A percentile compares a stretch with the other conserved stretches of the same genome.
Conservation (phyloP, 2,329 filamentous ascomycete genomes). For the Neospermospora avenae region DNA sequence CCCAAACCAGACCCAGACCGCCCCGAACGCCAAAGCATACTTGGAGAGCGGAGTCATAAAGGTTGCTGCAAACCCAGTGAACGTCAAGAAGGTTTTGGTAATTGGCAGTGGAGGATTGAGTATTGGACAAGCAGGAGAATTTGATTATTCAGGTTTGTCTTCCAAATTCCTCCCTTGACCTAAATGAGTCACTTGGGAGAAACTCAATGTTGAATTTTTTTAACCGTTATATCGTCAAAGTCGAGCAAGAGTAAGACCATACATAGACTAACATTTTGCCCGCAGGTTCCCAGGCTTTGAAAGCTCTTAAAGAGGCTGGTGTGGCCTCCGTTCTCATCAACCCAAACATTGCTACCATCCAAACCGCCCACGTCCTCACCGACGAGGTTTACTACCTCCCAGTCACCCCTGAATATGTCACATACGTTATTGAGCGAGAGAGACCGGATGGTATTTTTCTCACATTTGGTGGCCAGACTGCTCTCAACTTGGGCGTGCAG, state of each 20-base stretch:
- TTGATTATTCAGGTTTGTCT: constrained; percentile 85
- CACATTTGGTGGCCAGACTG: constrained; percentile 96
- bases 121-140: constrained; percentile 97
- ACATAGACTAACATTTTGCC: constrained; percentile 22
- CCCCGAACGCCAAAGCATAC: constrained; percentile 82
- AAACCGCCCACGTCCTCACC: constrained; percentile 92
- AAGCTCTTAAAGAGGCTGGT: constrained; percentile 93
- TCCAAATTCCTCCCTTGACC: constrained; percentile 3
- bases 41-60: constrained; percentile 84
- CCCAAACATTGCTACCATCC: constrained; percentile 97
- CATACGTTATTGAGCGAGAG: constrained; percentile 95
- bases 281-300: constrained; percentile 88
- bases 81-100: constrained; percentile 96
- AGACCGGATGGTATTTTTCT: constrained; percentile 95
- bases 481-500: constrained; percentile 92
- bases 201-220: background rate
- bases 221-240: background rate
- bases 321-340: constrained; percentile 92
- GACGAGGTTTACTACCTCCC: constrained; percentile 98
- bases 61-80: constrained; percentile 69
- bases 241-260: background rate
- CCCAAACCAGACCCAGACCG: constrained; percentile 51
- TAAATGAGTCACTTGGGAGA: constrained; percentile 27
- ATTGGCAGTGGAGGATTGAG: constrained; percentile 93
- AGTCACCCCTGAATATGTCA: constrained; percentile 95